Conservation (phyloP, 345 rosid genomes). For the Isatis tinctoria region DNA sequence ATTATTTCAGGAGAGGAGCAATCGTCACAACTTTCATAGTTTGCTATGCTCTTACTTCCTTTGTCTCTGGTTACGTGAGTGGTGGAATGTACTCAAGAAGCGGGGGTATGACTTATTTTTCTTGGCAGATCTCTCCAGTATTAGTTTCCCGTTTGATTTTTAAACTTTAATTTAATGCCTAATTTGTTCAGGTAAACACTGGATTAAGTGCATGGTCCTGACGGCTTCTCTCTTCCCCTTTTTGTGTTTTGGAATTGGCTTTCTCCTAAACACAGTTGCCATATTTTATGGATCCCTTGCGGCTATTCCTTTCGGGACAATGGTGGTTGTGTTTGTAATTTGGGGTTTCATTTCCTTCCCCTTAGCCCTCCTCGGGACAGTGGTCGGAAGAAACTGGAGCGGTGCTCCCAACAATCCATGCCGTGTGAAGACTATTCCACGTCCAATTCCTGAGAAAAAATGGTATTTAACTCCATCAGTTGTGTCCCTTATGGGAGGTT, state of each 20-base stretch:
- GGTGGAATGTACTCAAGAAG: slow-evolving; percentile 99
- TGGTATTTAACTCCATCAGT: slow-evolving; percentile 95
- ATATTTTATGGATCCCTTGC: slow-evolving; percentile 93
- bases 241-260: slow-evolving; percentile 90
- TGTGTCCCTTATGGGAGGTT: slow-evolving; percentile 91
- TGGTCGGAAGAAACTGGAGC: slow-evolving; percentile 90
- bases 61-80: slow-evolving; percentile 94
- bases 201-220: slow-evolving; percentile 96
- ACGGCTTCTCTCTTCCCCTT: slow-evolving; percentile 92
- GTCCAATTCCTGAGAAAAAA: slow-evolving; percentile 93
- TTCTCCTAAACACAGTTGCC: slow-evolving; percentile 77
- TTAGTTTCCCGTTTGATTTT: not conserved
- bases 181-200: slow-evolving; percentile 62
- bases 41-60: slow-evolving; percentile 95
- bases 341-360: slow-evolving; percentile 98
- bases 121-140: not conserved
- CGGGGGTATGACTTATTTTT: slow-evolving; percentile 62
- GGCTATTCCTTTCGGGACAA: slow-evolving; percentile 94
- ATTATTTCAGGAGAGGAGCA: slow-evolving; percentile 90
- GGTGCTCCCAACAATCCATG: slow-evolving; percentile 96
- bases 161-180: not conserved
- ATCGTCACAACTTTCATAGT: slow-evolving; percentile 96
- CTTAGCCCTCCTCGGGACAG: slow-evolving; percentile 90
- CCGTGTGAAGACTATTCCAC: slow-evolving; percentile 95
- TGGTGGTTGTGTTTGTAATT: slow-evolving; percentile 85